Conservation (phyloP, 225 moss, liverwort and hornwort genomes). For the Pseudoscleropodium purum region DNA sequence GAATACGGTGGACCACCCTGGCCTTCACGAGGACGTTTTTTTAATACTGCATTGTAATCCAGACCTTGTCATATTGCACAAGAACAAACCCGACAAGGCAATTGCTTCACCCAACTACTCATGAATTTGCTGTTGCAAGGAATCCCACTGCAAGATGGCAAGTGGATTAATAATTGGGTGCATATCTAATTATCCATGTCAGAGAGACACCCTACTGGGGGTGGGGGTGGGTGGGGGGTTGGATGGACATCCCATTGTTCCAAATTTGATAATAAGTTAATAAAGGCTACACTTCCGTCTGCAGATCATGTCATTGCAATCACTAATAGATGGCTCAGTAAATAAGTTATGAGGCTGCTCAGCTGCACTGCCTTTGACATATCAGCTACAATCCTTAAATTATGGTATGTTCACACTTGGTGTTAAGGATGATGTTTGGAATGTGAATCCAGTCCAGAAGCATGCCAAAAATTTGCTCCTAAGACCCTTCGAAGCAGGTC, state of each 20-base stretch:
- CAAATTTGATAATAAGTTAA: neutral
- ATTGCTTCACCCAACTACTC: neutral
- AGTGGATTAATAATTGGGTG: neutral
- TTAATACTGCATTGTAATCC: too few species aligned
- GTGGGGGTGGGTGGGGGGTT: too few species aligned
- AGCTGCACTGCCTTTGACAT: neutral
- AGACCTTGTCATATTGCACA: neutral
- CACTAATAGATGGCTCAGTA: too few species aligned
- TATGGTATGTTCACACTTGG: too few species aligned
- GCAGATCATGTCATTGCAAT: neutral
- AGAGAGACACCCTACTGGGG: neutral
- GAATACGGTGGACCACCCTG: neutral
- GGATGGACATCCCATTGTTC: too few species aligned
- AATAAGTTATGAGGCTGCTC: neutral
- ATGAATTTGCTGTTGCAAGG: neutral
- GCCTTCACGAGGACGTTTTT: neutral
- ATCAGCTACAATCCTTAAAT: neutral
- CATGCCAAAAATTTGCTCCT: too few species aligned
- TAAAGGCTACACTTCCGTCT: too few species aligned
- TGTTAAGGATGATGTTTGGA: too few species aligned
- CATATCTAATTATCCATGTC: neutral
- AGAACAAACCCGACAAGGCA: neutral
- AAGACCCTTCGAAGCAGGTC: too few species aligned
- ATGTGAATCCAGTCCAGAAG: too few species aligned
- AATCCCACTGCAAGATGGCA: neutral